Evolutionary conservation across 768 basidiomycete genomes (phyloP).

Genomic region (Pilatotrama ljubarskyi): DNA sequence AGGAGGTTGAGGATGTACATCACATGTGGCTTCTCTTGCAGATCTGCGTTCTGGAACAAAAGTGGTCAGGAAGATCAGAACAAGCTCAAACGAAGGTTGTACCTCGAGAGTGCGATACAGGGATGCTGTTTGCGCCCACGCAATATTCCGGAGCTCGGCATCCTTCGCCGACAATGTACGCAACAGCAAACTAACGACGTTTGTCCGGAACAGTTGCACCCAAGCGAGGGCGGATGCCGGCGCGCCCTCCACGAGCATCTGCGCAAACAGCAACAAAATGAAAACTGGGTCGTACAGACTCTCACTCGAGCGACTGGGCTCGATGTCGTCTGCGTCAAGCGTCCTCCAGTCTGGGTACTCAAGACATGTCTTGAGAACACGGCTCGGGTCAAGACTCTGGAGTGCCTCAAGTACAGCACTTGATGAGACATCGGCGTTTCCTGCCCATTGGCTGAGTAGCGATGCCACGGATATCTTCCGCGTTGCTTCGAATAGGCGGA

Average conservation of each 20-base stretch:
- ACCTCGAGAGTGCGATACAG: slow-evolving; percentile 68
- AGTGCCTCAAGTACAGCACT: slow-evolving; percentile 62
- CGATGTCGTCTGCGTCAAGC: slow-evolving; percentile 40
- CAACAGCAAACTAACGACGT: slow-evolving; percentile 71
- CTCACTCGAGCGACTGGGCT: slow-evolving; percentile 24
- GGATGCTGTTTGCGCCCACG: slow-evolving; percentile 59
- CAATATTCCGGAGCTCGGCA: slow-evolving; percentile 55
- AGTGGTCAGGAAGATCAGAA: not conserved
- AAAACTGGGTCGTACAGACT: slow-evolving; percentile 83
- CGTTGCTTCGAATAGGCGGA: slow-evolving; percentile 75
- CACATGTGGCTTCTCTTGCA: slow-evolving; percentile 80
- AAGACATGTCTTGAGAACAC: slow-evolving; percentile 70
- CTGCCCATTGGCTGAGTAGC: slow-evolving; percentile 68
- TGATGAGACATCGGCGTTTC: slow-evolving; percentile 43
- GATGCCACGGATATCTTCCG: slow-evolving; percentile 63
- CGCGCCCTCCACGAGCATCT: slow-evolving; percentile 59
- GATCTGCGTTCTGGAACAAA: slow-evolving; percentile 47
- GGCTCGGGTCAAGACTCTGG: slow-evolving; percentile 64
- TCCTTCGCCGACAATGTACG: slow-evolving; percentile 72
- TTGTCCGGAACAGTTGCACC: slow-evolving; percentile 85
- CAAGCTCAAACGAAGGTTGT: slow-evolving; percentile 24
- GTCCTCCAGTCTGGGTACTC: slow-evolving; percentile 68
- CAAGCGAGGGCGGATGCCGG: slow-evolving; percentile 68
- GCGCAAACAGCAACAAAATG: slow-evolving; percentile 62
- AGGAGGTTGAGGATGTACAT: slow-evolving; percentile 66